Percentiles rank a stretch among this genome's conserved stretches.
These are phyloP conservation scores for Erodium moschatum DNA, from an alignment of 441 rosid genomes.

Conservation along the genomic window DNA sequence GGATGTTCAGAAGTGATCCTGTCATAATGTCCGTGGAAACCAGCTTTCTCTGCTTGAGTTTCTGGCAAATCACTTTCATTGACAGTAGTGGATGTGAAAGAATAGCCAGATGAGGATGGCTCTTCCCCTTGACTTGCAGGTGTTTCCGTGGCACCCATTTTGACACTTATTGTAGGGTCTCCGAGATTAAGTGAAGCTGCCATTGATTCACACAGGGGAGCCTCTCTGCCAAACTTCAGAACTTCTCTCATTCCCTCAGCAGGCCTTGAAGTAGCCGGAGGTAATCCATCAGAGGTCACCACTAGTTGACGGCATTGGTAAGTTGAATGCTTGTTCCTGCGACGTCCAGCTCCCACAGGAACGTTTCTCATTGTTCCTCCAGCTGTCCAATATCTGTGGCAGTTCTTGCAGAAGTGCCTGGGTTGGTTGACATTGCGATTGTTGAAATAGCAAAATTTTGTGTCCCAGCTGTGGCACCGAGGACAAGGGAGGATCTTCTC, in stretches of 20 bases:
- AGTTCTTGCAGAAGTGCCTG: constrained; percentile 59
- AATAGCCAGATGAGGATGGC: constrained; percentile 30
- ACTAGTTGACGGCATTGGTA: no score
- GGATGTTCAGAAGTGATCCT: no score
- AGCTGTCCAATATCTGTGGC: constrained; percentile 75
- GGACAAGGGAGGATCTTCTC: constrained; percentile 62
- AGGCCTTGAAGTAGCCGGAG: no score
- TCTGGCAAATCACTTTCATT: constrained; percentile 27
- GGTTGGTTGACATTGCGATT: constrained; percentile 71
- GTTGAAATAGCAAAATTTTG: constrained; percentile 67
- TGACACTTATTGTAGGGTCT: constrained; percentile 32
- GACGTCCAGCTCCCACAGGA: constrained; percentile 69
- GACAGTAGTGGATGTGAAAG: no score
- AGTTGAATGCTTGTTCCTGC: constrained; percentile 46
- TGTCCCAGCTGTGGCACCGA: constrained; percentile 65
- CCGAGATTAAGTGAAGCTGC: constrained; percentile 45
- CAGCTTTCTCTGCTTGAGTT: constrained; percentile 30
- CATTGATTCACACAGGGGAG: constrained; percentile 49
- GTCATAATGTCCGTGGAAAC: constrained; percentile 24
- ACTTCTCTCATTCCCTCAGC: no score
- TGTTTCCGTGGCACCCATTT: constrained; percentile 29
- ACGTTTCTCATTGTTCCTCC: constrained; percentile 77
- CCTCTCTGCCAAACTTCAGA: constrained; percentile 50
- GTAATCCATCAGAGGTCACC: no score
- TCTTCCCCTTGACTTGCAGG: constrained; percentile 34